Evolutionary conservation across 202 grass and related monocot genomes (phyloP).

Genomic region (Carex sylvatica): DNA sequence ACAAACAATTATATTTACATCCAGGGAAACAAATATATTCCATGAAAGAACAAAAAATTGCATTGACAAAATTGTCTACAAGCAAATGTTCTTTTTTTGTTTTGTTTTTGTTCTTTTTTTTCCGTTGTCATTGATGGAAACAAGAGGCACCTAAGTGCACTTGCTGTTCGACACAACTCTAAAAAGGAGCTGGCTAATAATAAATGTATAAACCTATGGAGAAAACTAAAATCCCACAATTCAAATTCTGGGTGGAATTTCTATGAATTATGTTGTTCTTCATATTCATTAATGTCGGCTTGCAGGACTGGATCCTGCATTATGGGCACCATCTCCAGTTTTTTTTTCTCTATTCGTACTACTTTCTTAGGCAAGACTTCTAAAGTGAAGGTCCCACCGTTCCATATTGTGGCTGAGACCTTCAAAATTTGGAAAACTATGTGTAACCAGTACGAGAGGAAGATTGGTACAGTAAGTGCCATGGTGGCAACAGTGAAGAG

Average conservation of each 20-base stretch:
- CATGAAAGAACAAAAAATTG: neutral
- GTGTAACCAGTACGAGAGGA: slow-evolving; percentile 81
- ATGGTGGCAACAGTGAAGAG: slow-evolving; percentile 79
- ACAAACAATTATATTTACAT: neutral
- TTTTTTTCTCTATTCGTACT: slow-evolving; percentile 76
- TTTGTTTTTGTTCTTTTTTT: neutral
- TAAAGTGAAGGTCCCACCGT: slow-evolving; percentile 84
- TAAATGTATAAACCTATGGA: neutral
- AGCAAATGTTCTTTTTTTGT: neutral
- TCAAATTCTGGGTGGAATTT: neutral
- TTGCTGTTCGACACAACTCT: neutral
- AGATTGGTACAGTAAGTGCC: slow-evolving; percentile 83
- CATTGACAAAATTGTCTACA: neutral
- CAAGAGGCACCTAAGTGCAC: neutral
- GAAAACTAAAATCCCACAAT: neutral
- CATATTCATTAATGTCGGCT: neutral
- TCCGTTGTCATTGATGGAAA: neutral
- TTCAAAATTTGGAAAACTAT: slow-evolving; percentile 82
- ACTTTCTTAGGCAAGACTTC: slow-evolving; percentile 83
- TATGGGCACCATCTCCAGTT: slow-evolving; percentile 61
- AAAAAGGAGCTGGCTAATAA: neutral
- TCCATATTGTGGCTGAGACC: slow-evolving; percentile 82
- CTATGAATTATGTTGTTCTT: neutral
- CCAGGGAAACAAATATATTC: neutral
- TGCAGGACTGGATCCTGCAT: neutral